Percentiles rank a stretch among this genome's conserved stretches.
These are phyloP conservation scores for Ichthyophthirius multifiliis DNA, from an alignment of 169 alveolate species.

Conservation along the genomic window DNA sequence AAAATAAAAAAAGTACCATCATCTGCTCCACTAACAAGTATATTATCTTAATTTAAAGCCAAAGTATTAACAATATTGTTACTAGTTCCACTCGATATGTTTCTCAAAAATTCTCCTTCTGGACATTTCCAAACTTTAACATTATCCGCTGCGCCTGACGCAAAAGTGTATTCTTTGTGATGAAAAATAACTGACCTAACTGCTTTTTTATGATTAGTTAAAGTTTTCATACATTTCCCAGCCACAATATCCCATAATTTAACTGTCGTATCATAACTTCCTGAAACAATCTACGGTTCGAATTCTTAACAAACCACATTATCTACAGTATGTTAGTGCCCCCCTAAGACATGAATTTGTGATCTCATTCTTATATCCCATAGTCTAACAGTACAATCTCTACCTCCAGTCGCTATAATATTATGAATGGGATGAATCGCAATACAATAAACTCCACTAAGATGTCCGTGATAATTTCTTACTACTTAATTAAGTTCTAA, in stretches of 20 bases:
- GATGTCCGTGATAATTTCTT: constrained; percentile 97
- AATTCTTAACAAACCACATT: constrained; percentile 89
- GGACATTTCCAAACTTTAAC: constrained; percentile 94
- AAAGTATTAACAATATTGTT: constrained; percentile 92
- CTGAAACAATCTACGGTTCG: constrained; percentile 97
- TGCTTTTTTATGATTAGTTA: constrained; percentile 98
- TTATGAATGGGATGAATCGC: constrained; percentile 97
- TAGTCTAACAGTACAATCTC: constrained; percentile 97
- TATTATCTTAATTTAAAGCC: constrained; percentile 89
- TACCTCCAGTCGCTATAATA: constrained; percentile 95
- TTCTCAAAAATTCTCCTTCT: constrained; percentile 79
- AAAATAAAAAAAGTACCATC: constrained; percentile 88
- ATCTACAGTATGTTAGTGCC: constrained; percentile 95
- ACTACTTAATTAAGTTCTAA: constrained; percentile 96
- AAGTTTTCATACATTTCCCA: constrained; percentile 92
- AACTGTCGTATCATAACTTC: constrained; percentile 94
- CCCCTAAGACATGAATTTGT: constrained; percentile 91
- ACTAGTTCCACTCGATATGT: constrained; percentile 73
- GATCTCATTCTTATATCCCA: constrained; percentile 98
- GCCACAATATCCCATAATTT: constrained; percentile 97
- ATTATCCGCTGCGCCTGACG: constrained; percentile 97
- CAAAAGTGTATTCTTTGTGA: constrained; percentile 95
- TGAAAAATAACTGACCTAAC: constrained; percentile 94
- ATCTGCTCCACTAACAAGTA: constrained; percentile 95
- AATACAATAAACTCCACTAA: constrained; percentile 93